These are phyloP conservation scores for Trichoderma koningii DNA, from an alignment of 2,329 filamentous ascomycete species.

Conservation along the genomic window DNA sequence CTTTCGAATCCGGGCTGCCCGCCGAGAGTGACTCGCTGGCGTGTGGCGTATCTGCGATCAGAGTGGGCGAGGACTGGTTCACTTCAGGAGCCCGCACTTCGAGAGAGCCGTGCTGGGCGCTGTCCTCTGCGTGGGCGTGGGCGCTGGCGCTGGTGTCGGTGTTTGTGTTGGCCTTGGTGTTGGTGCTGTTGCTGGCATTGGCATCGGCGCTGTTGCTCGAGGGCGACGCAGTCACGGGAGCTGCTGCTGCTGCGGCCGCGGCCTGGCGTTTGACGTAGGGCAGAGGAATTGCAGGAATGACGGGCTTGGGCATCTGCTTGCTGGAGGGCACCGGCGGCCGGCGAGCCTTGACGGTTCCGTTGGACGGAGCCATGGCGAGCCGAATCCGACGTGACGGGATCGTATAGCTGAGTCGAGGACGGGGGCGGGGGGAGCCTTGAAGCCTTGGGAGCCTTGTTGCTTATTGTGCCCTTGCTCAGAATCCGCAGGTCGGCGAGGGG, in stretches of 20 bases:
- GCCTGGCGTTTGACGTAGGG: slow-evolving; percentile 45
- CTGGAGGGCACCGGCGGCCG: slow-evolving; percentile 30
- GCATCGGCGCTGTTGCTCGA: background rate
- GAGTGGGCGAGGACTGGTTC: slow-evolving; percentile 12
- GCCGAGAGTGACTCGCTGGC: slow-evolving; percentile 20
- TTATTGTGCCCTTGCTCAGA: slow-evolving; percentile 14
- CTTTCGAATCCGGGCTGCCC: slow-evolving; percentile 4
- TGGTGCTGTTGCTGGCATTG: too few relatives aligned
- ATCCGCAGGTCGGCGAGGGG: slow-evolving; percentile 31
- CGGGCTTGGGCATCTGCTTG: slow-evolving; percentile 40
- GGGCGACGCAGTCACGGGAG: slow-evolving; percentile 32
- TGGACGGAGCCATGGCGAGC: slow-evolving; percentile 40
- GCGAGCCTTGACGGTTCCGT: slow-evolving; percentile 40
- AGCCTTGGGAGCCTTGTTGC: background rate
- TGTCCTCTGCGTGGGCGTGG: slow-evolving; percentile 7
- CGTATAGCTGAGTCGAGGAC: slow-evolving; percentile 3
- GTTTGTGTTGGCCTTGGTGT: too few relatives aligned
- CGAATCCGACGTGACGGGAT: slow-evolving; percentile 19
- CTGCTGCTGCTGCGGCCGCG: slow-evolving; percentile 38
- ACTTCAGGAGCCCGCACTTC: slow-evolving; percentile 7
- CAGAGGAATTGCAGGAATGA: slow-evolving; percentile 45
- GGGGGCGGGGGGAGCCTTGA: background rate
- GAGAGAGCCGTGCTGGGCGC: background rate
- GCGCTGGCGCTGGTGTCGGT: background rate
- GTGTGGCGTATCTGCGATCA: slow-evolving; percentile 8